Base-by-base conservation (phyloP, 345 rosid species). In the Physaria fendleri region DNA sequence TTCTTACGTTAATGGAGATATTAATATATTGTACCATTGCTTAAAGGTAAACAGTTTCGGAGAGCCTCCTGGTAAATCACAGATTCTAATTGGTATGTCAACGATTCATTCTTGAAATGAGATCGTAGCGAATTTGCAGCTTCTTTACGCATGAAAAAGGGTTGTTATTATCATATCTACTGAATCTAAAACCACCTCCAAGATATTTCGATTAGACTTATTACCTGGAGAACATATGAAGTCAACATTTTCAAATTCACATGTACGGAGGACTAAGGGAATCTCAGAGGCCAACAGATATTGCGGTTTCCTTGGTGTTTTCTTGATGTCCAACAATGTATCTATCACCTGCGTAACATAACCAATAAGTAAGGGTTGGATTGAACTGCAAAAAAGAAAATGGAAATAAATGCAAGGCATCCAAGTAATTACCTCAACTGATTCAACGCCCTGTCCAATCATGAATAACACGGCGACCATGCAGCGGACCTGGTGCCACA, bases 401-500 rank as follows among this genome's bases (percentile, higher is more conserved):
- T 3, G 30, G 44, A 33, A 68, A 59, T 13, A 24, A 57, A 40
- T 59, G 17, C n/a, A 67, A 56, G 57, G 30, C n/a, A 28, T 20
- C 54, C 38, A 59, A 59, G 40, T 62, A 81, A 87, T 52, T 71
- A 92, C 97, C 71, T 84, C 82, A 41, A 81, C 71, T 6, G 97
- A 74, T 71, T 92, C 98, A 34, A 81, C 74, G 41, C 90, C 95
- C 68, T 78, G 90, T 48, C 98, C 97, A 9, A 88, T 79, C 98
- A 92, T 81, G 79, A 92, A 88, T 40, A 92, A 78, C 58, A 92
- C 91, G 27, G 91, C 79, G 53, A 88, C 97, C 79, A 92, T 86
- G 77, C 91, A 83, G 23, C 98, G 86, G 61, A 92, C 81, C 64
- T 92, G 98, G 74, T 92, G 98, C 97, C 95, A 86, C 52, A 88